Base-by-base conservation (phyloP, 2,329 filamentous ascomycete genomes). In the Fusarium anthophilum region DNA sequence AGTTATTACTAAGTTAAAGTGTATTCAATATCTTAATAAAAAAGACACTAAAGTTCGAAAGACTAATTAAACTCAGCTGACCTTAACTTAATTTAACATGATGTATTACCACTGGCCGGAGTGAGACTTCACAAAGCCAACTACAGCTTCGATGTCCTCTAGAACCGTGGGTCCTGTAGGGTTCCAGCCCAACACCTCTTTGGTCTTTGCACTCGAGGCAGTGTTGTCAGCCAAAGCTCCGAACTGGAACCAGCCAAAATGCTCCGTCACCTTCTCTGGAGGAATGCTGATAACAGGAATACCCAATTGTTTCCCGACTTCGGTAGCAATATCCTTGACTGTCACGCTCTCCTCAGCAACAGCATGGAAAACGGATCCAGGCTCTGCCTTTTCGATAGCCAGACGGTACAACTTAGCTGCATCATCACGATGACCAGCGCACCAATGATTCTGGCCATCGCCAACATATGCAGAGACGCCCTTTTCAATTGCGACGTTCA, bases 51-150 rank as follows among this genome's bases (percentile, higher is more conserved):
- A 17, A 35, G 0, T 35, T 17, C 14, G 3, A 35, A 0, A 15
- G 3, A 17, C 7, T 9, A 2, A 17, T 35, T 35, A 9, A 17
- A 35, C 8, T 35, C 6, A 1, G 0, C 14, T 35, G 15, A 2
- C 32, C 15, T 8, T 17, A 17, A 1, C 32, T 9, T 8, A 0
- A 35, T 17, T n/a, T 9, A 8, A n/a, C 5, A 15, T n/a, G 1
- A 43, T 3, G 13, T 13, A 45, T 18, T 32, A 9, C 10, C 6
- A 50, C 5, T 32, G 11, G 7, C 28, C 47, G 0, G 22, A 50
- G 2, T 38, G 24, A 26, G 50, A 26, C 32, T 53, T 53, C 3
- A 5, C 10, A 5, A 38, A 53, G 17, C 15, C 32, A 9, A 53
- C n/a, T 22, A 38, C 9, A 17, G 14, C 32, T 15, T 15, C 13